Base-by-base conservation (phyloP, 495 filamentous ascomycete genomes). In the Aspergillus diversus region DNA sequence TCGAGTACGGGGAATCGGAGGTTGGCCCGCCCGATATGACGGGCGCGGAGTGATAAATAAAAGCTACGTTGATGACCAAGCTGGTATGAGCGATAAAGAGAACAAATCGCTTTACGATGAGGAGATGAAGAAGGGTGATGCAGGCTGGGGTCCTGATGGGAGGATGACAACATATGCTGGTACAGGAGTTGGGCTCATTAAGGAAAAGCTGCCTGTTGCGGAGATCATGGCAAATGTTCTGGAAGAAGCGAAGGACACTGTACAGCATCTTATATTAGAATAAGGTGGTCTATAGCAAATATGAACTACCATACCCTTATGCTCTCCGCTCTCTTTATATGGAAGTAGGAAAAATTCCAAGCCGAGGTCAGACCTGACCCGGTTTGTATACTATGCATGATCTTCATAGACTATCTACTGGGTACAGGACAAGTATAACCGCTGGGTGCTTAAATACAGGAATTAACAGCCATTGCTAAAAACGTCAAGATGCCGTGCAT, bases 161-260 rank as follows among this genome's bases (percentile, higher is more conserved):
- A 72, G 89, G 72, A 69, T 90, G 71, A 88, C 89, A 5, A 86
- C 87, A 33, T 93, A 90, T 79, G 89, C 88, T 52, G 76, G 78
- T 12, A 75, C 74, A 6, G 78, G 71, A 5, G 74, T 80, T 42
- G 77, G 76, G 12, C 66, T 81, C 33, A 66, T 81, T 6, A 72
- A 69, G 32, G 35, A 68, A 49, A 63, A 67, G 33, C 46, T 67
- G 39, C 61, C 64, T 33, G 77, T 74, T 32, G 64, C 63, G 46
- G 68, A 69, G 4, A 79, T 80, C 32, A 55, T 78, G 33, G 58
- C 63, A 8, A 60, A 69, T 17, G 65, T 73, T 5, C 61, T 66
- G 21, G 31, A 58, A 5, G 61, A 70, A 15, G 68, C 65, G 9
- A 60, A 50, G 15, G 57, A 61, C 27, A 42, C 57, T 35, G 42